These are phyloP conservation scores for Przewalskia tangutica DNA, from an alignment of 257 asterid species.

Conservation along the genomic window DNA sequence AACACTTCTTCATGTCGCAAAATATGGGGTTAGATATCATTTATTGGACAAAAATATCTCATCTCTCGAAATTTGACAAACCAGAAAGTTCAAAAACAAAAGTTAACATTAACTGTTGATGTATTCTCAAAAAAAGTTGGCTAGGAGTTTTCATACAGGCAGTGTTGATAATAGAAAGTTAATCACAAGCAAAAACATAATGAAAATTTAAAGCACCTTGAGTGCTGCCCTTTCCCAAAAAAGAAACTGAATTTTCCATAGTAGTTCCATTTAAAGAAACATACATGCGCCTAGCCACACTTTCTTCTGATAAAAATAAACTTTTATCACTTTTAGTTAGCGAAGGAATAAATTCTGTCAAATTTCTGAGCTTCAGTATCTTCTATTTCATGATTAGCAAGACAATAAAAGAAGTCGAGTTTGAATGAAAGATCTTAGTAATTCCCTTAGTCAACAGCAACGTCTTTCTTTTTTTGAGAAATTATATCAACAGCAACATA, in stretches of 20 bases:
- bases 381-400: not conserved
- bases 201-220: not conserved
- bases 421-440: not conserved
- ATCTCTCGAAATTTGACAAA: not conserved
- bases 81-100: not conserved
- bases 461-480: no score
- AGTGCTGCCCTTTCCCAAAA: not conserved
- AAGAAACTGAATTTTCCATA: not conserved
- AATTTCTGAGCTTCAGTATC: not conserved
- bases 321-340: not conserved
- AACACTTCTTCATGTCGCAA: not conserved
- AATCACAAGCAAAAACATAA: not conserved
- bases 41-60: not conserved
- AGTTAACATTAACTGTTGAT: slow-evolving; percentile 67
- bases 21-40: not conserved
- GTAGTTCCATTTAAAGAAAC: not conserved
- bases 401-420: not conserved
- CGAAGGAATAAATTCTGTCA: not conserved
- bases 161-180: not conserved
- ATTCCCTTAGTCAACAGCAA: not conserved
- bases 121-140: slow-evolving; percentile 88
- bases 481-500: not conserved
- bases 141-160: slow-evolving; percentile 50
- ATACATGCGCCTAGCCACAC: not conserved
- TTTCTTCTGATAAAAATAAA: not conserved